A percentile compares a stretch with the other conserved stretches of the same genome.
Evolutionary conservation across 441 rosid species (phyloP).

Genomic region (Croton setiger): DNA sequence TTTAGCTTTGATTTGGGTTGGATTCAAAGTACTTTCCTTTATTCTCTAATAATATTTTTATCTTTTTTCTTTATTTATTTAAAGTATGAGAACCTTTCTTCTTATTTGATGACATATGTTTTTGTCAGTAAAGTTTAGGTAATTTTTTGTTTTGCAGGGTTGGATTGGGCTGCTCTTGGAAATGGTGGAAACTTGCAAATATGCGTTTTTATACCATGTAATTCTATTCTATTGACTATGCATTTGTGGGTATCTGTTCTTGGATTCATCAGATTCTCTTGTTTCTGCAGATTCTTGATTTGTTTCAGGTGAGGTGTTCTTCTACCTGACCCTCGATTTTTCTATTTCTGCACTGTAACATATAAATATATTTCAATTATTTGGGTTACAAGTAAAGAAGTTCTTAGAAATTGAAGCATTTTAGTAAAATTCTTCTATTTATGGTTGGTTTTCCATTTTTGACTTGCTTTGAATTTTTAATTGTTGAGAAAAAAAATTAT

Average conservation of each 20-base stretch:
- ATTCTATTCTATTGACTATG: constrained; percentile 23
- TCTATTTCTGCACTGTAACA: neutral
- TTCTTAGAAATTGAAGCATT: neutral
- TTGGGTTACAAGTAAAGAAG: neutral
- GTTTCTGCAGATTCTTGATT: constrained; percentile 40
- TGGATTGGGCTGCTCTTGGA: neutral
- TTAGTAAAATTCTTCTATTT: neutral
- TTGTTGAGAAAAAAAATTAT: neutral
- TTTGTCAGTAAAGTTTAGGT: neutral
- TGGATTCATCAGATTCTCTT: constrained; percentile 39
- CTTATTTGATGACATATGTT: constrained; percentile 7
- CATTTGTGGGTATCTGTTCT: constrained; percentile 35
- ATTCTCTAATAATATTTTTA: constrained; percentile 18
- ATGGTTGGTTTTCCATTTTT: constrained; percentile 5
- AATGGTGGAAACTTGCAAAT: constrained; percentile 23
- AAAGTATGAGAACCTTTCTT: neutral
- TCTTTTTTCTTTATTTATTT: neutral
- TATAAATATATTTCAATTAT: constrained; percentile 2
- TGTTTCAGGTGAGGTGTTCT: constrained; percentile 31
- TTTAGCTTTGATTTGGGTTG: constrained; percentile 32
- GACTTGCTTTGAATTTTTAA: constrained; percentile 14
- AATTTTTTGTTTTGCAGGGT: constrained; percentile 12
- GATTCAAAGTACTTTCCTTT: constrained; percentile 29
- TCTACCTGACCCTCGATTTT: constrained; percentile 8
- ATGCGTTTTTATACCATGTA: constrained; percentile 11